Evolutionary conservation across 345 rosid genomes (phyloP), one percentile per base, ranked within the genome.

Genomic region (Syzygium jambos): DNA sequence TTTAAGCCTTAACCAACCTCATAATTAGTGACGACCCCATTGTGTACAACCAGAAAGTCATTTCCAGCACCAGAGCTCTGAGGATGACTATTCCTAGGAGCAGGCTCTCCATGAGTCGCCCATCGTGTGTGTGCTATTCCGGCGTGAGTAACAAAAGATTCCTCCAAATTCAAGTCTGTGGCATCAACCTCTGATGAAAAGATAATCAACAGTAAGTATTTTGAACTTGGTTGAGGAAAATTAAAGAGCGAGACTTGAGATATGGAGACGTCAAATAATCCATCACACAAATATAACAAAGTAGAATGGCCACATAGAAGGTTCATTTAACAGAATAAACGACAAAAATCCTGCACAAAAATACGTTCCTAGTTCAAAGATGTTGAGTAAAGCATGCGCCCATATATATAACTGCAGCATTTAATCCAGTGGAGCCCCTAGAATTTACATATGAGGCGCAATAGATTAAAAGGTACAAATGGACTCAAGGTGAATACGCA

Each of bases 21-120:
- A 88, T 96, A 95, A 85, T 97, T 96, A 59, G 98, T 97, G 57
- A 97, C 87, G 82, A 97, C 94, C 16, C 98, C 99, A 91, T 97
- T 97, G 92, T 97, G 99, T 86, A 95, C 98, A 29, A 97, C 98
- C 94, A 97, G 86, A 78, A 97, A 97, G 52, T 96, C 99, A 90
- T 97, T 93, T 85, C 93, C 98, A 89, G 90, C 85, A 88, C 98
- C 98, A 22, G 98, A 95, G 4, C 95, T 85, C 91, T 97, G 98
- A 78, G 98, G 99, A 91, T 97, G 99, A 90, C 98, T 92, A 86
- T 97, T 97, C 91, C 95, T 93, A 17, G 98, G 94, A 89, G 99
- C 93, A 68, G 99, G 99, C 87, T 95, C 98, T 56, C 99, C 98
- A 90, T 97, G 99, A 68, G 99, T 97, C 41, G 99, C 98, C 99